Percentiles rank a stretch among this genome's conserved stretches.
Evolutionary conservation across 2,329 filamentous ascomycete genomes (phyloP).

Genomic region (Claviceps sorghi): DNA sequence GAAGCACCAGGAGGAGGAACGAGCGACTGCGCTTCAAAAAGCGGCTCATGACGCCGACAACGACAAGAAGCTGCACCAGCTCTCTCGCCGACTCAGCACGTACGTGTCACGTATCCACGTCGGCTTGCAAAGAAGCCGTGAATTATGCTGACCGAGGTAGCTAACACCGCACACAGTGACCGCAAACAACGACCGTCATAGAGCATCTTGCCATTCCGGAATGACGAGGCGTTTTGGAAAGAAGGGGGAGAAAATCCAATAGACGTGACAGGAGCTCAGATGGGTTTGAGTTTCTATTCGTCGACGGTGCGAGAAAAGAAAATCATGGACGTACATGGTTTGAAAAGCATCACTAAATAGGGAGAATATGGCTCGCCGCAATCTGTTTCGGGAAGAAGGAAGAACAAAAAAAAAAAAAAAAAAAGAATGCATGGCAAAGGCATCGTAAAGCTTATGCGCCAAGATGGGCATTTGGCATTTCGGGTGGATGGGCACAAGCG

Average conservation of each 20-base stretch:
- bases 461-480: background rate
- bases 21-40: conserved; percentile 69
- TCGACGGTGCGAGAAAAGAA: background rate
- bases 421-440: background rate
- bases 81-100: conserved; percentile 92
- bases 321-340: background rate
- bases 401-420: background rate
- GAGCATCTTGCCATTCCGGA: background rate
- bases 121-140: background rate
- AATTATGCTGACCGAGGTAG: background rate
- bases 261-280: background rate
- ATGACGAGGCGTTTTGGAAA: background rate
- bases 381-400: background rate
- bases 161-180: conserved; percentile 14
- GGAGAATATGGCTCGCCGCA: background rate
- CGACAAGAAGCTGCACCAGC: conserved; percentile 69
- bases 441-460: background rate
- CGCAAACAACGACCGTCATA: conserved; percentile 14
- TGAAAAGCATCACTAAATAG: background rate
- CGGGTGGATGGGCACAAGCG: background rate
- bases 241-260: background rate
- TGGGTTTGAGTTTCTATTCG: background rate
- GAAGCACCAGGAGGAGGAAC: conserved; percentile 66
- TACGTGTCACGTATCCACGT: conserved; percentile 27
- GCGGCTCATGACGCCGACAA: conserved; percentile 83